Base-by-base conservation (phyloP, 768 basidiomycete genomes). In the Trametes gibbosa region DNA sequence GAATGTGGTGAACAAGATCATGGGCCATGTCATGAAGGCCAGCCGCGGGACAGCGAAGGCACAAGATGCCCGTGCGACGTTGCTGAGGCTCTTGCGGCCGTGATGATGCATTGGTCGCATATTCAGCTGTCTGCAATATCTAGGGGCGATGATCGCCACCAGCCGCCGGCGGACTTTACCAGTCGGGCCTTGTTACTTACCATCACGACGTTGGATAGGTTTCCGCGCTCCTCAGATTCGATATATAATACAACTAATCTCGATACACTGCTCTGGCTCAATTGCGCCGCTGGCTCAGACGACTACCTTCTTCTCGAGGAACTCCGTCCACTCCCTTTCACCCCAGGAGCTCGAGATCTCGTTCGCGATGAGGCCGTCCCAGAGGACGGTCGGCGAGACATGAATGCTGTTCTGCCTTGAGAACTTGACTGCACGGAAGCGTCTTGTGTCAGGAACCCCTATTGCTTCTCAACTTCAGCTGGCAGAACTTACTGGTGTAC, bases 321-420 rank as follows among this genome's bases (percentile, higher is more conserved):
- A 97, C 45, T 85, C 81, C 19, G 74, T 76, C 94, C 94, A 96
- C 69, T 97, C 90, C 40, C 77, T 77, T 67, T 87, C 81, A 4
- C 82, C 87, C 90, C 92, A 97, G 21, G 85, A 81, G 68, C 92
- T 93, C 5, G 87, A 88, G 32, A 95, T 77, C 48, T 90, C 86
- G 49, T 76, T 80, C 12, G 84, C 87, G 52, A 91, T 68, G 55
- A 87, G 76, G 50, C 92, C 90, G 64, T 94, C 87, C 84, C 85
- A 89, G 2, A 91, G 74, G 2, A 79, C 82, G 40, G 92, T 89
- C 4, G 94, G 92, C 1, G 93, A 95, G 47, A 96, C 92, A 64
- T 98, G 95, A 40, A 97, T 84, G 2, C 90, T 81, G 61, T 98
- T 97, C 76, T 97, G 95, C 62, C 95, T 79, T 16, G 89, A 84